Conservation (phyloP, 192 early-diverging fungal genomes). For the Phlyctochytrium planicorne region DNA sequence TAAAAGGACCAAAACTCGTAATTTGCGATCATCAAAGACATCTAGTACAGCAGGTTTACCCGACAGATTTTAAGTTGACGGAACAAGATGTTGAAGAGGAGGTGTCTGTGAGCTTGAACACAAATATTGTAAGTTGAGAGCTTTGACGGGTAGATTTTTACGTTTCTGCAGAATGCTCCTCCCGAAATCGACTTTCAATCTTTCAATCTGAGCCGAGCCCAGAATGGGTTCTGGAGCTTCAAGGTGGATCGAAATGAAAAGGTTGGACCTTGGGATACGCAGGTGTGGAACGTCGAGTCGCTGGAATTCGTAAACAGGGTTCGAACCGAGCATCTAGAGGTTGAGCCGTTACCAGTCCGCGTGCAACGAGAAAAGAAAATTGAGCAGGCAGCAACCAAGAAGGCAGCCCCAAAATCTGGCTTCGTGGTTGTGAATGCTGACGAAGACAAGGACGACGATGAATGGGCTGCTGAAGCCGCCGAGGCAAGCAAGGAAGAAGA, state of each 20-base stretch:
- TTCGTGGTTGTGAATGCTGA: constrained; percentile 16
- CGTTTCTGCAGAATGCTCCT: constrained; percentile 25
- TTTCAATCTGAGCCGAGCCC: constrained; percentile 32
- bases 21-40: constrained; percentile 46
- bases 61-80: constrained; percentile 38
- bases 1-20: constrained; percentile 33
- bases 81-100: constrained; percentile 45
- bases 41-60: constrained; percentile 46
- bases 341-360: constrained; percentile 28
- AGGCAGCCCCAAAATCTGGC: not conserved
- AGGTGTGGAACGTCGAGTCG: constrained; percentile 46
- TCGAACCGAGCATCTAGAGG: constrained; percentile 44
- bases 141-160: not conserved
- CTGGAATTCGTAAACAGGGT: constrained; percentile 23
- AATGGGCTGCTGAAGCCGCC: constrained; percentile 27
- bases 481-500: constrained; percentile 14
- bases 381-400: not conserved
- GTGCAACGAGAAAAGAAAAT: constrained; percentile 1
- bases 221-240: constrained; percentile 46
- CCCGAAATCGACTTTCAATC: constrained; percentile 41
- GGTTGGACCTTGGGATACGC: constrained; percentile 38
- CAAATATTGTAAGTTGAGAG: constrained; percentile 35
- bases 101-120: constrained; percentile 46
- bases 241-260: constrained; percentile 45
- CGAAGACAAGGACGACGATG: constrained; percentile 37